phyloP scores from a whole-genome alignment of 768 basidiomycete species.

The Nidularia pulvinata region DNA sequence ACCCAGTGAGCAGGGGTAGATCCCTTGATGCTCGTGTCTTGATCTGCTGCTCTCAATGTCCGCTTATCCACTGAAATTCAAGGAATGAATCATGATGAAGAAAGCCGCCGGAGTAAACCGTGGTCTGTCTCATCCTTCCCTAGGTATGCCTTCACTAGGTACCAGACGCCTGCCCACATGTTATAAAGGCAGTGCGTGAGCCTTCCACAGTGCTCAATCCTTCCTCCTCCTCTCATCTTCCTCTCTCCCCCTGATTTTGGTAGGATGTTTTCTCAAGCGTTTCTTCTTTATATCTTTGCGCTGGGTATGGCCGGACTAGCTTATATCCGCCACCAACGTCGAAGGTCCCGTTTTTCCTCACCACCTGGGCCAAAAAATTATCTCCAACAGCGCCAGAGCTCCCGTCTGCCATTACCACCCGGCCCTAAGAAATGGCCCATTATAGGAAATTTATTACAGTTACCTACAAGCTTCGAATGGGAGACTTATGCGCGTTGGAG shows the following conservation, averaged over 20 bases:
- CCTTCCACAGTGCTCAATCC: not conserved
- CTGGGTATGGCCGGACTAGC: not conserved
- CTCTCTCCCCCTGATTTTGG: not conserved
- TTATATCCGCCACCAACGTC: not conserved
- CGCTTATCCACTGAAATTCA: no score
- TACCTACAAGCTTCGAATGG: constrained; percentile 15
- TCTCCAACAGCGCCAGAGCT: no score
- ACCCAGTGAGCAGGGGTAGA: no score
- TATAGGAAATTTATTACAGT: constrained; percentile 15
- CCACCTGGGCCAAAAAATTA: no score
- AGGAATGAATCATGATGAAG: no score
- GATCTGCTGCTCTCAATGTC: no score
- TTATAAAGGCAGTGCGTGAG: not conserved
- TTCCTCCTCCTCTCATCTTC: not conserved
- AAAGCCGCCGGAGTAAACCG: no score
- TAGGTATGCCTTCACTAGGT: no score
- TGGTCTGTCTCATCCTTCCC: no score
- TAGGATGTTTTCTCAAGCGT: not conserved
- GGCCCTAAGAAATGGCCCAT: constrained; percentile 17
- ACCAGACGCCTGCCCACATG: not conserved
- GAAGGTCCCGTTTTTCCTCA: not conserved
- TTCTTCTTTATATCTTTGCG: not conserved
- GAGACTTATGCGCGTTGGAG: constrained; percentile 16
- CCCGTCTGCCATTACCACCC: constrained; percentile 14
- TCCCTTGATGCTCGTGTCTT: no score